Base-by-base conservation (phyloP, 768 basidiomycete genomes). In the Tulasnella sp. region DNA sequence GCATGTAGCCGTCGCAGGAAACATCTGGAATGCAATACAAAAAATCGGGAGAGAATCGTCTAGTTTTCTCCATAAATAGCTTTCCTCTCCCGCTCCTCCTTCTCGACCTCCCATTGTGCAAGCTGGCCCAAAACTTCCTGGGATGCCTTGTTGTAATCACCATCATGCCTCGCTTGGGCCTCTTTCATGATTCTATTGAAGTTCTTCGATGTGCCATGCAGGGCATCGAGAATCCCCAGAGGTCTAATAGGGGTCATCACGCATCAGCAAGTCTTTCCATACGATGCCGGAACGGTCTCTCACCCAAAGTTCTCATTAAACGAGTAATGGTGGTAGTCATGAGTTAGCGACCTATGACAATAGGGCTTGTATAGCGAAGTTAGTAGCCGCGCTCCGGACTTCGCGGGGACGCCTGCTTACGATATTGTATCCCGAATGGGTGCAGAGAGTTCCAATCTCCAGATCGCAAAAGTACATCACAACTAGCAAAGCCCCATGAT, bases 381-480 rank as follows among this genome's bases (percentile, higher is more conserved):
- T 8, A 77, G 36, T 2, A 19, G 27, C 71, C 52, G 71, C 2
- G 40, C 4, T 36, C 18, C 7, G 40, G 16, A n/a, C 74, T 36
- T 58, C n/a, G n/a, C n/a, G 24, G 18, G 71, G 21, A 8, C 5
- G 46, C 36, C 4, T 1, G 44, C 78, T 21, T 58, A 79, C 78
- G 8, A 79, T 79, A n/a, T 79, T 79, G 71, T 79, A 79, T 24
- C 78, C 78, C 27, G 78, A 79, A 48, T 79, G 78, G n/a, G 24
- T 48, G 36, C 39, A 72, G 7, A 74, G 71, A 7, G 71, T 79
- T 34, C 71, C 62, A 52, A 79, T 73, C 38, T 14, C 62, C 46
- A 79, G 42, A 31, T 79, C 78, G 40, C 39, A 74, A 34, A 74
- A 79, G 78, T 73, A 79, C 78, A 79, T 79, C 27, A 79, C 71